Conservation (phyloP, 1,284 basidiomycete genomes). For the Mixia osmundae region DNA sequence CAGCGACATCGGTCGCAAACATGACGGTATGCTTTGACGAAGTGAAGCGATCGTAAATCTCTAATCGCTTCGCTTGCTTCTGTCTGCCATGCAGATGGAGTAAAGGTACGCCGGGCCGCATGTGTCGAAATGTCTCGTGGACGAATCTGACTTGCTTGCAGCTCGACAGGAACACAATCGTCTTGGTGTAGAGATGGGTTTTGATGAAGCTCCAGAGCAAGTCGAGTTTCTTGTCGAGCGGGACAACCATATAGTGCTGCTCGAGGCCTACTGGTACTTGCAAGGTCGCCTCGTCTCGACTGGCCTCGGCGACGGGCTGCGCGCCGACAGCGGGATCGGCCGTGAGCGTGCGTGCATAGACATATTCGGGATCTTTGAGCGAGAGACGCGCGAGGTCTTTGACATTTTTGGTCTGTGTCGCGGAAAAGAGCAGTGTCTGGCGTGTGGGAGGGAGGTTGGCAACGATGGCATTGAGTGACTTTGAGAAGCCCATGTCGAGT, state of each 20-base stretch:
- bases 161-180: conserved; percentile 78
- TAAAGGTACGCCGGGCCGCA: conserved; percentile 78
- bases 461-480: conserved; percentile 70
- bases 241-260: conserved; percentile 70
- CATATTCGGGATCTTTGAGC: conserved; percentile 54
- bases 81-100: conserved; percentile 91
- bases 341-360: conserved; percentile 27
- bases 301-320: not conserved
- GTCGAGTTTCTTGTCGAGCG: conserved; percentile 71
- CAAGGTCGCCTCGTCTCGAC: conserved; percentile 19
- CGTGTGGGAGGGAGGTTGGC: conserved; percentile 42
- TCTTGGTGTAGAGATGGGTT: conserved; percentile 75
- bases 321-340: not conserved
- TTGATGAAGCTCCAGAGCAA: conserved; percentile 87
- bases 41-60: conserved; percentile 60
- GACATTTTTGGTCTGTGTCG: conserved; percentile 83
- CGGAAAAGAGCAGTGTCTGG: conserved; percentile 66
- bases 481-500: conserved; percentile 84
- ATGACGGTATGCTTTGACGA: conserved; percentile 53
- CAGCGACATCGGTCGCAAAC: conserved; percentile 92
- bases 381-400: conserved; percentile 72
- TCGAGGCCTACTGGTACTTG: conserved; percentile 45
- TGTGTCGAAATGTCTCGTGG: conserved; percentile 84
- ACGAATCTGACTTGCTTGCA: conserved; percentile 86
- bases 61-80: conserved; percentile 69